These are phyloP conservation scores for Pseudotsuga menziesii DNA, from an alignment of 75 land plant species.

Conservation along the genomic window DNA sequence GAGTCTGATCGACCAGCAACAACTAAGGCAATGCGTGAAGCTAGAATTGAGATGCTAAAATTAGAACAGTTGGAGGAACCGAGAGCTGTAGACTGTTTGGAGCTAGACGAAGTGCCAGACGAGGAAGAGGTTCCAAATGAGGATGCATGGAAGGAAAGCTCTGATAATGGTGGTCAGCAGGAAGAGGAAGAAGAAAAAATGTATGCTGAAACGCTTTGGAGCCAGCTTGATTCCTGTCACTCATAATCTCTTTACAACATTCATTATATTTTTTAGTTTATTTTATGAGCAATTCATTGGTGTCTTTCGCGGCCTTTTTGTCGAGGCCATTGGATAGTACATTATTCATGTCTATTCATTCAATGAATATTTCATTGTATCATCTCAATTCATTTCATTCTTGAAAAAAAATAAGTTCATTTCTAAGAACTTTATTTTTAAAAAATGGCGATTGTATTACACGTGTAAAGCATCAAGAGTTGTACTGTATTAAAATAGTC, in stretches of 20 bases:
- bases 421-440: no score
- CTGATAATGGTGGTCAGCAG: conserved; percentile 14
- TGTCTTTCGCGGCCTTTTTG: no score
- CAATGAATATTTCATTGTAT: no score
- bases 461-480: no score
- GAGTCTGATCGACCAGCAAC: conserved; percentile 71
- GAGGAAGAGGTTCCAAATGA: conserved; percentile 32
- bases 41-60: conserved; percentile 28
- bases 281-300: no score
- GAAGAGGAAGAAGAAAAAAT: conserved; percentile 59
- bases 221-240: conserved; percentile 38
- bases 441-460: no score
- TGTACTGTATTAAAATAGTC: no score
- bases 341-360: no score
- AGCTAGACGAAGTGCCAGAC: conserved; percentile 11
- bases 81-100: conserved; percentile 8
- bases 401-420: no score
- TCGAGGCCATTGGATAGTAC: no score
- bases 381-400: no score
- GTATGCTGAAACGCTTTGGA: conserved; percentile 80
- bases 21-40: conserved; percentile 54
- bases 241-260: background rate
- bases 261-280: no score
- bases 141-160: conserved; percentile 25
- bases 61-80: conserved; percentile 7